Evolutionary conservation across 1,284 basidiomycete species (phyloP), one percentile per base, ranked within the genome.

Genomic region (Malassezia brasiliensis): DNA sequence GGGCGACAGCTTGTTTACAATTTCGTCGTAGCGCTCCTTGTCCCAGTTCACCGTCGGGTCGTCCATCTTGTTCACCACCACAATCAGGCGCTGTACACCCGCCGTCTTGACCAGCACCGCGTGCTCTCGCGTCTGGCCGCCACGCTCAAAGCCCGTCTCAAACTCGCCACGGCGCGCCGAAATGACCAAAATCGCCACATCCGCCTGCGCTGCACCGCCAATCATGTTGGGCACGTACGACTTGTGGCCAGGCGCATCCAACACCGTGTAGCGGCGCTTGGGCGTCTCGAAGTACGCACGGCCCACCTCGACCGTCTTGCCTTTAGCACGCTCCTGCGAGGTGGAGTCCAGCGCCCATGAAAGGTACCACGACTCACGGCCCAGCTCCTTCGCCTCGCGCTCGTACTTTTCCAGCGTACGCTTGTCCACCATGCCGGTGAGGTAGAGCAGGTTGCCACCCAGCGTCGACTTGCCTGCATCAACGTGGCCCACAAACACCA

Each of bases 21-120:
- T 73, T 53, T 74, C 72, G 45, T 73, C 68, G 64, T 61, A 74
- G 20, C 72, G 64, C 53, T 56, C 58, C 61, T 74, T 50, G 48
- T 66, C 56, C 70, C 70, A 74, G 45, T 70, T 54, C 39, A 73
- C 70, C 3, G 70, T 73, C 25, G 64, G 39, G 52, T 74, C 72
- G 64, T 74, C 72, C 72, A 74, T 74, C 66, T 74, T 74, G 64
- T 74, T 74, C 47, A 74, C 63, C 22, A 73, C 72, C 31, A 74
- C 66, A 39, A 74, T 64, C 31, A 74, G 56, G 17, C 65, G 67
- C 63, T 73, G 72, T 30, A 74, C 72, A 60, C 72, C 72, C 10
- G 70, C 70, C 6, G 72, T 74, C 65, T 73, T 73, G 61, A 73
- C 70, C 17, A 74, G 63, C 58, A 74, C 65, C 25, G 67, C 72